Conservation (phyloP, 2,329 filamentous ascomycete species). For the Penicillium hordei region DNA sequence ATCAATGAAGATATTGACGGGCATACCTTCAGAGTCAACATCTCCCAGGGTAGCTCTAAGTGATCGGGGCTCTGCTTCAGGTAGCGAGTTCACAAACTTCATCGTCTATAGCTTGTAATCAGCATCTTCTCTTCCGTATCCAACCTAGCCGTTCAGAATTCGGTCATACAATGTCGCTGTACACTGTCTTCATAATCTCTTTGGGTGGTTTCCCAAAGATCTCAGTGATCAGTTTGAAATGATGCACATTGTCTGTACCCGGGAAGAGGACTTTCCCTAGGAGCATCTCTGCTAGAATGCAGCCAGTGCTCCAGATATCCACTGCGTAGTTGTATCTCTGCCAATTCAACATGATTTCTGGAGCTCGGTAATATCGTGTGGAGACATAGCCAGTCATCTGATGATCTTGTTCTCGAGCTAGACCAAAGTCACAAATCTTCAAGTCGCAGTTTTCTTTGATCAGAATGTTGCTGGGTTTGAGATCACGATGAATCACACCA, state of each 20-base stretch:
- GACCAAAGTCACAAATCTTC: constrained; percentile 97
- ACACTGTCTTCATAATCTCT: constrained; percentile 96
- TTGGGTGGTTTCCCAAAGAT: constrained; percentile 91
- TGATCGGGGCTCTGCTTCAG: neutral
- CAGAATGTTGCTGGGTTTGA: constrained; percentile 93
- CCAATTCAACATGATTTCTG: constrained; percentile 99
- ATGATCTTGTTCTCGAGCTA: constrained; percentile 94
- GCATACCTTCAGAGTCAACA: constrained; percentile 4
- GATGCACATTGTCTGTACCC: constrained; percentile 97
- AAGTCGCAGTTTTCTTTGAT: constrained; percentile 99
- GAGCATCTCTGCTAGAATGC: constrained; percentile 98
- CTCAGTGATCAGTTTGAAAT: constrained; percentile 98
- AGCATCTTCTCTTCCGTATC: neutral
- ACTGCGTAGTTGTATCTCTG: constrained; percentile 99
- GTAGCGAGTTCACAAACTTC: constrained; percentile 5
- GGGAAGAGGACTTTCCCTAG: constrained; percentile 96
- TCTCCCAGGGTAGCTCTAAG: neutral
- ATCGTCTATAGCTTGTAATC: constrained; percentile 1
- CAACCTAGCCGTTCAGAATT: too few species aligned
- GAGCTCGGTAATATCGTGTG: constrained; percentile 94
- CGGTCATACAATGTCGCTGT: constrained; percentile 73
- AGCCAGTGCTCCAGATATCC: constrained; percentile 98
- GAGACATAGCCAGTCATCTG: constrained; percentile 99
- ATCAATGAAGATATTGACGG: neutral
- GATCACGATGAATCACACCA: constrained; percentile 74